These are phyloP conservation scores for Citrullus amarus DNA, from an alignment of 306 rosid genomes.

Conservation along the genomic window DNA sequence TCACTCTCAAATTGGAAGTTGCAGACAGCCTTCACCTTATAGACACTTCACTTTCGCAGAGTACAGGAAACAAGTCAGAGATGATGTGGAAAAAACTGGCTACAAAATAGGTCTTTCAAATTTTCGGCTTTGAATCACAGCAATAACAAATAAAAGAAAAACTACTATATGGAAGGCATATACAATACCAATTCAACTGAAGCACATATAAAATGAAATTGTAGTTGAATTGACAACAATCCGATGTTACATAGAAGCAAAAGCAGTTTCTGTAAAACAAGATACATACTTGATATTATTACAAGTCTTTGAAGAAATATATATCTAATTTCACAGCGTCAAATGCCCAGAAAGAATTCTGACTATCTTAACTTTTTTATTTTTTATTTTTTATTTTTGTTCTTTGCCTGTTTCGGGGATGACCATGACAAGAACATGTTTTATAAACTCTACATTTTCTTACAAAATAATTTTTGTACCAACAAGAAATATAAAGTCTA, in stretches of 20 bases:
- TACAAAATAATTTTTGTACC: neutral
- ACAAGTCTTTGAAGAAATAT: neutral
- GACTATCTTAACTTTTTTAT: neutral
- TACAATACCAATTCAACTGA: neutral
- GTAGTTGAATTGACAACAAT: neutral
- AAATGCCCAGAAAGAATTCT: neutral
- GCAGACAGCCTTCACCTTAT: slow-evolving; percentile 57
- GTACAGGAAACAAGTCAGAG: slow-evolving; percentile 58
- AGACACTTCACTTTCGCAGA: slow-evolving; percentile 70
- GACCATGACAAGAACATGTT: neutral
- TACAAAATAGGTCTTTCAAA: slow-evolving; percentile 67
- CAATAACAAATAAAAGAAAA: neutral
- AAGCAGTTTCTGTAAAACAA: neutral
- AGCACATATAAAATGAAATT: neutral
- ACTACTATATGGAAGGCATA: neutral
- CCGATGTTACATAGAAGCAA: neutral
- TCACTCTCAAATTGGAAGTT: slow-evolving; percentile 47
- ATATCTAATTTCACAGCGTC: neutral
- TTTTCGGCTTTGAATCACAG: slow-evolving; percentile 27
- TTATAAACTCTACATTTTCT: neutral
- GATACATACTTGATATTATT: neutral
- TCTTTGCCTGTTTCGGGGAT: no score
- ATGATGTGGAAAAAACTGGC: slow-evolving; percentile 62
- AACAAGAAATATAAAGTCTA: neutral
- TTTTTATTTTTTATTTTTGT: no score